Percentiles rank a stretch among this genome's conserved stretches.
phyloP scores from a whole-genome alignment of 345 rosid genomes.

The Hypericum perforatum region DNA sequence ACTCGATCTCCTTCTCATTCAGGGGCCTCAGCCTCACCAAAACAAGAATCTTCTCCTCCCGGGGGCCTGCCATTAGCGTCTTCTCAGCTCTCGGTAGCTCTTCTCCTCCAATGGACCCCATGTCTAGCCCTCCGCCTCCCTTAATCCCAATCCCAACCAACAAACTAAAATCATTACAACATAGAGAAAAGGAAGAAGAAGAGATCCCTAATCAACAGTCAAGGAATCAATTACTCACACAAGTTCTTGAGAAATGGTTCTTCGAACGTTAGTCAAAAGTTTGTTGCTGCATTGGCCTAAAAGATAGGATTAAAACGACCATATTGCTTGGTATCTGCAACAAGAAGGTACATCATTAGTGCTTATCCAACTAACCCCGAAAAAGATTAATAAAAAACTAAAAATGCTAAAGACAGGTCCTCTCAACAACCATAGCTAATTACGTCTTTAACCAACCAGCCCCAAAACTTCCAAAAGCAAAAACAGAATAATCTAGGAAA shows the following conservation, averaged over 20 bases:
- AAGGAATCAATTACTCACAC: constrained; percentile 10
- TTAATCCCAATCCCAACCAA: constrained; percentile 16
- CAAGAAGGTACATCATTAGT: constrained; percentile 33
- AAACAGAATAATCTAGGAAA: not conserved
- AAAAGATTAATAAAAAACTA: constrained; percentile 27
- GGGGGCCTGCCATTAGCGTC: constrained; percentile 43
- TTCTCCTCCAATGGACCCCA: constrained; percentile 80
- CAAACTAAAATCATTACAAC: constrained; percentile 13
- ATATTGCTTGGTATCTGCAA: constrained; percentile 21
- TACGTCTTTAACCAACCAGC: constrained; percentile 25
- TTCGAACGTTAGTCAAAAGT: constrained; percentile 26
- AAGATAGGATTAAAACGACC: constrained; percentile 16
- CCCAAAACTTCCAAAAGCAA: constrained; percentile 1
- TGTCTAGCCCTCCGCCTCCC: constrained; percentile 22
- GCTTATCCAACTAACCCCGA: constrained; percentile 40
- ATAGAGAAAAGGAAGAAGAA: not conserved
- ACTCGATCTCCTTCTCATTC: constrained; percentile 70
- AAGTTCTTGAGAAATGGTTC: constrained; percentile 17
- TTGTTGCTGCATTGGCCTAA: constrained; percentile 31
- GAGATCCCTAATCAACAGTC: constrained; percentile 9
- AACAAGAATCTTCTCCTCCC: constrained; percentile 86
- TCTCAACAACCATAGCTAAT: constrained; percentile 31
- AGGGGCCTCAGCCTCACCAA: constrained; percentile 90
- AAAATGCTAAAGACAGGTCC: constrained; percentile 23
- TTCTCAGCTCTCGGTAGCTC: constrained; percentile 64